A percentile compares a stretch with the other conserved stretches of the same genome.
These are phyloP conservation scores for Diaporthe humulicola DNA, from an alignment of 2,329 filamentous ascomycete genomes.

Conservation along the genomic window DNA sequence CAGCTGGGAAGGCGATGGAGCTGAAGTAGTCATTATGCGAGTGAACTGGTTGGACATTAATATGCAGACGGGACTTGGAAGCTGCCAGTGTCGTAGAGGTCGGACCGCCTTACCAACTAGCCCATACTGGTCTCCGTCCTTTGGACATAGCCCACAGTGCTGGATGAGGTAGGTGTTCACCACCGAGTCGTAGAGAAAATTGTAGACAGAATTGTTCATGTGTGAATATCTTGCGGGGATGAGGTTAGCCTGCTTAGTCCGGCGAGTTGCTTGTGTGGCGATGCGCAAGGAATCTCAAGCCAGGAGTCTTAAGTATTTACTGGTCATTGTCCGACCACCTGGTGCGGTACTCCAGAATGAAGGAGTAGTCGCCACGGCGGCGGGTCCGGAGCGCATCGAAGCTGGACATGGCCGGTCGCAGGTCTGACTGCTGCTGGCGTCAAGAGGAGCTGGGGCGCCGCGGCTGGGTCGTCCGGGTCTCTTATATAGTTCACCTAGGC, in stretches of 20 bases:
- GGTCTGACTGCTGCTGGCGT: constrained; percentile 7
- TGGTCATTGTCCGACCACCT: constrained; percentile 74
- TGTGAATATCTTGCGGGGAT: constrained; percentile 76
- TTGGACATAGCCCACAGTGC: constrained; percentile 80
- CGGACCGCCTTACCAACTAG: constrained; percentile 66
- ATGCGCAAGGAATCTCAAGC: background rate
- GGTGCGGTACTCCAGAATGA: constrained; percentile 84
- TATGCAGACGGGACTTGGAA: background rate
- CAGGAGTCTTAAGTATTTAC: constrained; percentile 26
- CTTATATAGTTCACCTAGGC: constrained; percentile 1
- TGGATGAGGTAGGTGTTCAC: constrained; percentile 90
- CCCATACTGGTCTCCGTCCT: constrained; percentile 79
- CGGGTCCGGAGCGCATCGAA: constrained; percentile 68
- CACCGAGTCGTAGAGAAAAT: constrained; percentile 88
- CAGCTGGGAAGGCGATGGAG: constrained; percentile 83
- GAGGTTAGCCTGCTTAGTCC: constrained; percentile 15
- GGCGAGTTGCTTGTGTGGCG: constrained; percentile 34
- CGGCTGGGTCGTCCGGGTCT: background rate
- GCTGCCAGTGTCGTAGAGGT: background rate
- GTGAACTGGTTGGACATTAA: constrained; percentile 65
- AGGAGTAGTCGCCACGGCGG: constrained; percentile 80
- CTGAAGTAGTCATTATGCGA: constrained; percentile 89
- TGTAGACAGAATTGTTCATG: constrained; percentile 92
- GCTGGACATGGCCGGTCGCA: constrained; percentile 48
- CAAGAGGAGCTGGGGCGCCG: background rate